These are phyloP conservation scores for Leccinum griseonigrum DNA, from an alignment of 1,284 basidiomycete species.

Conservation along the genomic window DNA sequence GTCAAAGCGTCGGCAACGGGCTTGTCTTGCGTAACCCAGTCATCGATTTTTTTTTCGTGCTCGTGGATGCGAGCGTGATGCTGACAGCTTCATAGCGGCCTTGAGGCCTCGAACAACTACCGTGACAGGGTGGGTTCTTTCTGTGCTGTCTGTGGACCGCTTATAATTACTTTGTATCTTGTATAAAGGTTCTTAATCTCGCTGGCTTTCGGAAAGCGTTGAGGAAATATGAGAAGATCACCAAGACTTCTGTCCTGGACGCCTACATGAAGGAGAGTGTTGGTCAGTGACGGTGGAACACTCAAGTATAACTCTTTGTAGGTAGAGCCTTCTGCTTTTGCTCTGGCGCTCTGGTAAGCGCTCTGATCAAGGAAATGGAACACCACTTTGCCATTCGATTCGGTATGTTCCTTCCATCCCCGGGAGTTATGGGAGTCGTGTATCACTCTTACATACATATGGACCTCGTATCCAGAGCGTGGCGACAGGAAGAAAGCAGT, in stretches of 20 bases:
- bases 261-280: slow-evolving; percentile 68
- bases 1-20: not conserved
- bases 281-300: not conserved
- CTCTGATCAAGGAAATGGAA: slow-evolving; percentile 75
- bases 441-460: not conserved
- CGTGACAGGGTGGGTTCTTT: slow-evolving; percentile 48
- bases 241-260: slow-evolving; percentile 64
- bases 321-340: slow-evolving; percentile 64
- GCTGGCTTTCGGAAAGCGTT: slow-evolving; percentile 90
- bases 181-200: slow-evolving; percentile 72
- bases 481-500: slow-evolving; percentile 84
- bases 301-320: slow-evolving; percentile 23
- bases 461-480: slow-evolving; percentile 49
- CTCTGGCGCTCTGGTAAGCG: slow-evolving; percentile 58
- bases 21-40: not conserved
- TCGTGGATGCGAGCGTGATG: not conserved
- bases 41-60: not conserved
- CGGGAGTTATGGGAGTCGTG: not conserved
- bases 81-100: slow-evolving; percentile 43
- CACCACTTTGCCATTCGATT: slow-evolving; percentile 72
- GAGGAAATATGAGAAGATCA: slow-evolving; percentile 92
- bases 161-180: slow-evolving; percentile 9
- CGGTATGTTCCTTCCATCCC: slow-evolving; percentile 43
- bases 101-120: slow-evolving; percentile 86
- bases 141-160: not conserved